These are phyloP conservation scores for Vanderwaltozyma yarrowii DNA, from an alignment of 805 yeast genomes.

Conservation along the genomic window DNA sequence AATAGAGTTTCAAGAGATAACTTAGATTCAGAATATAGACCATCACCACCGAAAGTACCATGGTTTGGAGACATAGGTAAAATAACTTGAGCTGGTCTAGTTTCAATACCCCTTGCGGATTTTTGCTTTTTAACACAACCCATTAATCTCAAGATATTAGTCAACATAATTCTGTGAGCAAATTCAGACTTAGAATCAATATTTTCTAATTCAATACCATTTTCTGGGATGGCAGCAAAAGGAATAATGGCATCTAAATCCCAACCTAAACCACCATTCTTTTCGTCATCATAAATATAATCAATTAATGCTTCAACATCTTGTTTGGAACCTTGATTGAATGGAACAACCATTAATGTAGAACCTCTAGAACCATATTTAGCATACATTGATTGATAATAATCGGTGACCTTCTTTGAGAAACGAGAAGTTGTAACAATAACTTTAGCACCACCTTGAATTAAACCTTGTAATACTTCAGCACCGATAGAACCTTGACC, in stretches of 20 bases:
- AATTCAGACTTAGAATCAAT: slow-evolving; percentile 93
- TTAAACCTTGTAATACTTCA: slow-evolving; percentile 85
- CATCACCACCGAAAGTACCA: slow-evolving; percentile 98
- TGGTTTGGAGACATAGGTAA: slow-evolving; percentile 98
- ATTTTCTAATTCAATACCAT: slow-evolving; percentile 88
- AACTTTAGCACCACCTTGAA: slow-evolving; percentile 97
- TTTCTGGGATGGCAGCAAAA: slow-evolving; percentile 98
- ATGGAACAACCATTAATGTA: slow-evolving; percentile 90
- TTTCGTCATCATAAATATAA: slow-evolving; percentile 73
- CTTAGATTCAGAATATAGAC: slow-evolving; percentile 96
- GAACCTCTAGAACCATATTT: slow-evolving; percentile 90
- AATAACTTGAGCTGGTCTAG: slow-evolving; percentile 97
- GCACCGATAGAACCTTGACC: slow-evolving; percentile 99
- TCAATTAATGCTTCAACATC: slow-evolving; percentile 81
- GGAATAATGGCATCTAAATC: slow-evolving; percentile 94
- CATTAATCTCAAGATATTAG: slow-evolving; percentile 83
- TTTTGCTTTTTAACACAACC: slow-evolving; percentile 86
- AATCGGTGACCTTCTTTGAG: slow-evolving; percentile 90
- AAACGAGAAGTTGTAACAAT: slow-evolving; percentile 93
- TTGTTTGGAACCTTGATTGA: slow-evolving; percentile 94
- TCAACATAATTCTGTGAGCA: slow-evolving; percentile 97
- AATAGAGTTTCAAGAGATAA: slow-evolving; percentile 88
- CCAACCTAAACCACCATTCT: slow-evolving; percentile 94
- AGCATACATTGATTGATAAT: slow-evolving; percentile 87
- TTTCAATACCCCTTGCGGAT: slow-evolving; percentile 62